A percentile compares a stretch with the other conserved stretches of the same genome.
Conservation (phyloP, 1,139 yeast genomes). For the Pichia norvegensis region DNA sequence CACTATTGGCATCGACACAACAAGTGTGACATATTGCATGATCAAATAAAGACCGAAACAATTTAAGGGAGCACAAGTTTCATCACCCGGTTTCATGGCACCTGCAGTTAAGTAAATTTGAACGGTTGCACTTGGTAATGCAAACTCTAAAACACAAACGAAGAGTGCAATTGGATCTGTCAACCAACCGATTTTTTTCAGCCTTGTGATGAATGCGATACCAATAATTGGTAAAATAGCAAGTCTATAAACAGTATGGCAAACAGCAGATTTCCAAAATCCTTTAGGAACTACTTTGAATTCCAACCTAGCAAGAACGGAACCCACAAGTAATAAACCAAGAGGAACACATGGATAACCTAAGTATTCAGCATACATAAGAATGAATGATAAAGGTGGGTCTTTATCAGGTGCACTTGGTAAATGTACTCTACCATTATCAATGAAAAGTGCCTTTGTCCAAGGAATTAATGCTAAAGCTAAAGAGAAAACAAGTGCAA, state of each 20-base stretch:
- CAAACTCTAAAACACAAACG: conserved; percentile 67
- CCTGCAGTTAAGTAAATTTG: conserved; percentile 81
- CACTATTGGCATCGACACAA: conserved; percentile 57
- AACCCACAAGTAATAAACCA: conserved; percentile 75
- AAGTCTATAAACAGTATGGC: conserved; percentile 41
- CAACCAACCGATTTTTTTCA: conserved; percentile 45
- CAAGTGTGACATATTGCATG: conserved; percentile 56
- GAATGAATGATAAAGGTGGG: conserved; percentile 75
- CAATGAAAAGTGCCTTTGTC: conserved; percentile 69
- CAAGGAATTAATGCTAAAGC: conserved; percentile 80
- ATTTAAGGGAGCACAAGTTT: conserved; percentile 66
- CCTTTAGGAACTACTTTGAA: conserved; percentile 58
- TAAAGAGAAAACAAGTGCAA: conserved; percentile 56
- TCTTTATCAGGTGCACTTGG: conserved; percentile 73
- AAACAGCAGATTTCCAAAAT: conserved; percentile 59
- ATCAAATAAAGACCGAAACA: conserved; percentile 70
- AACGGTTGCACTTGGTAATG: conserved; percentile 82
- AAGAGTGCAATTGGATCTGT: conserved; percentile 55
- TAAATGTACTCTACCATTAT: conserved; percentile 33
- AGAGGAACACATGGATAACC: conserved; percentile 87
- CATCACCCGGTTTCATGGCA: conserved; percentile 56
- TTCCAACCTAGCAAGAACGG: conserved; percentile 69
- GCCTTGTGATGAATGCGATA: conserved; percentile 45
- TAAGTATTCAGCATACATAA: conserved; percentile 67
- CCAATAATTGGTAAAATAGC: conserved; percentile 58